Conservation (phyloP, 306 rosid genomes). For the Dalbergia cochinchinensis region DNA sequence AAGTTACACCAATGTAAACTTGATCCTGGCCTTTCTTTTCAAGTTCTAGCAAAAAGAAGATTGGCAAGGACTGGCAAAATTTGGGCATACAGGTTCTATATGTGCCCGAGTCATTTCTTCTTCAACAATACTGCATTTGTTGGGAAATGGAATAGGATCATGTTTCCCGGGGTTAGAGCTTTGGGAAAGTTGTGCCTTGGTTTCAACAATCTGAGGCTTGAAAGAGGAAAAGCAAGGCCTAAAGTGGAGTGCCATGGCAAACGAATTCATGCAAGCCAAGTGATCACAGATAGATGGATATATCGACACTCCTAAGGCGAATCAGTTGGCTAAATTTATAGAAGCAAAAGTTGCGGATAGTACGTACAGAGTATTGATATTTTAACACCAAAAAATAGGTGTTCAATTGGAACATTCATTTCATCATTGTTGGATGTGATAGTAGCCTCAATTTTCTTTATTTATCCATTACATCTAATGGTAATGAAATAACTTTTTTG, state of each 20-base stretch:
- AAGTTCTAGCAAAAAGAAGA: background rate
- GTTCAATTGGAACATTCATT: too few relatives aligned
- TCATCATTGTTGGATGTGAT: too few relatives aligned
- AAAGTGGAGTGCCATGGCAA: constrained; percentile 24
- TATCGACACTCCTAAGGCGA: too few relatives aligned
- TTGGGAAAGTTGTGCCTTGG: constrained; percentile 37
- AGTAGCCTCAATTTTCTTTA: too few relatives aligned
- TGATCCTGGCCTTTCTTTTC: background rate
- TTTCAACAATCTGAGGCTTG: constrained; percentile 12
- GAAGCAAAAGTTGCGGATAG: background rate
- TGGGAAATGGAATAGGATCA: constrained; percentile 3
- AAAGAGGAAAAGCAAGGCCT: background rate
- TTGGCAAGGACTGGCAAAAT: too few relatives aligned
- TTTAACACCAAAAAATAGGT: too few relatives aligned
- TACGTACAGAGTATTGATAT: too few relatives aligned
- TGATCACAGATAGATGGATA: background rate
- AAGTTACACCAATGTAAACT: too few relatives aligned
- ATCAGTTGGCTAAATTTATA: background rate
- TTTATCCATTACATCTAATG: too few relatives aligned
- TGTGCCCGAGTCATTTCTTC: background rate
- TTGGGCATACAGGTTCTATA: background rate
- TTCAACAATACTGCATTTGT: constrained; percentile 42
- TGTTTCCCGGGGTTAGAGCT: background rate
- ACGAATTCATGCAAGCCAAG: background rate
- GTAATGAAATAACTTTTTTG: too few relatives aligned